Conservation (phyloP, 139 green algal genomes). For the Tetradesmus obliquus region DNA sequence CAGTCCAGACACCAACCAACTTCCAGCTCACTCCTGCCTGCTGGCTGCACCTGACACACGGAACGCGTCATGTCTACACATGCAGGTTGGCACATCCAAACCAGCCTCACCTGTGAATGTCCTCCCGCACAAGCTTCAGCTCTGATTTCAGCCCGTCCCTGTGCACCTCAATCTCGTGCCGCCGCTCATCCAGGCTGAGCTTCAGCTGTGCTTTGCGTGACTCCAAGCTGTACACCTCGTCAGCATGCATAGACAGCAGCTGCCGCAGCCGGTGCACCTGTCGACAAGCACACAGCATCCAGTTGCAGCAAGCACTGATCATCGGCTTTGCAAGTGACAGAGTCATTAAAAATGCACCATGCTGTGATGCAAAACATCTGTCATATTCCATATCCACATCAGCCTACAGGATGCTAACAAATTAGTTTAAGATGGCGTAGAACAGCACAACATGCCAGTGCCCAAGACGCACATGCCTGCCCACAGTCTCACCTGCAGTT, state of each 20-base stretch:
- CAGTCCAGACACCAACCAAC: background rate
- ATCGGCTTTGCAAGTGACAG: background rate
- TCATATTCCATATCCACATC: too few species aligned
- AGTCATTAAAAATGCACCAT: background rate
- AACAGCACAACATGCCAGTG: background rate
- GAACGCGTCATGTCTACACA: too few species aligned
- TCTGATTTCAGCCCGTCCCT: constrained; percentile 76
- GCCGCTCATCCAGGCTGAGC: constrained; percentile 84
- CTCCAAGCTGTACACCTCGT: constrained; percentile 84
- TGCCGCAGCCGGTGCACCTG: constrained; percentile 80
- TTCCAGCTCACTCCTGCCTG: background rate
- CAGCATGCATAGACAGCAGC: constrained; percentile 67
- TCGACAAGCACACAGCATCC: constrained; percentile 17
- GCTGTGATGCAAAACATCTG: background rate
- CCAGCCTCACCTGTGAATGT: constrained; percentile 70
- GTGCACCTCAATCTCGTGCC: constrained; percentile 81
- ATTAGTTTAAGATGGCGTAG: background rate
- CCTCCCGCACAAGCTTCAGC: constrained; percentile 82
- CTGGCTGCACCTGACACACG: background rate
- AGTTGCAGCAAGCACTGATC: background rate
- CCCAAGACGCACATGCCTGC: background rate
- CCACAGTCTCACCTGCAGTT: constrained; percentile 66
- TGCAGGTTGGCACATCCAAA: too few species aligned
- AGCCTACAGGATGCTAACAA: too few species aligned
- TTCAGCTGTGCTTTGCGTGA: constrained; percentile 80